Conservation (phyloP, 2,329 filamentous ascomycete genomes). For the Fusarium zealandicum region DNA sequence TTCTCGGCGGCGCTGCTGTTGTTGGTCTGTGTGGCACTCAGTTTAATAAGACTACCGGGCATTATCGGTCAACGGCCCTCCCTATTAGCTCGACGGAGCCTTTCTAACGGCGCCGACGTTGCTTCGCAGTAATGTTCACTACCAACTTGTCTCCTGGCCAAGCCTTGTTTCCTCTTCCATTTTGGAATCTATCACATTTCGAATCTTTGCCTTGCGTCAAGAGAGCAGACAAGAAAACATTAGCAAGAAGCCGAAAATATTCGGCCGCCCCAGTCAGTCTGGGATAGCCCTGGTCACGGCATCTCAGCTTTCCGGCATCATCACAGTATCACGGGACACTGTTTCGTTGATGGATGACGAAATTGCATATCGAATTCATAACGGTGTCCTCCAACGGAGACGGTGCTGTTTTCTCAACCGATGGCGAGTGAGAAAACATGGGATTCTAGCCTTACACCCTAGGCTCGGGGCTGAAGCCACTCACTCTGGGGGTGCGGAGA, state of each 20-base stretch:
- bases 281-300: conserved; percentile 19
- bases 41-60: conserved; percentile 1
- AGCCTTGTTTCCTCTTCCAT: conserved; percentile 8
- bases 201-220: not conserved
- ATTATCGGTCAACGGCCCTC: conserved; percentile 13
- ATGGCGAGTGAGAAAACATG: conserved; percentile 38
- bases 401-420: conserved; percentile 42
- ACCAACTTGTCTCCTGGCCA: not conserved
- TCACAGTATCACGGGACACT: conserved; percentile 33
- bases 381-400: conserved; percentile 31
- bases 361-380: conserved; percentile 28
- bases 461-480: conserved; percentile 11
- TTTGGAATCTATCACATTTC: conserved; percentile 18
- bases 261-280: conserved; percentile 13
- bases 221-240: conserved; percentile 2
- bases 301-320: conserved; percentile 33
- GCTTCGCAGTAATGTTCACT: not conserved
- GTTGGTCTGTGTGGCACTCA: conserved; percentile 9
- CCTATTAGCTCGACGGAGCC: conserved; percentile 10
- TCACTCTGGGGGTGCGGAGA: not conserved
- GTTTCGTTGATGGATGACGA: conserved; percentile 28
- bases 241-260: conserved; percentile 11
- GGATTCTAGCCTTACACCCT: conserved; percentile 17
- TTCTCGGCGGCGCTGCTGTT: conserved; percentile 7
- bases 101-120: conserved; percentile 6